Evolutionary conservation across 2,329 filamentous ascomycete genomes (phyloP).

Genomic region (Neofusicoccum laricinum): DNA sequence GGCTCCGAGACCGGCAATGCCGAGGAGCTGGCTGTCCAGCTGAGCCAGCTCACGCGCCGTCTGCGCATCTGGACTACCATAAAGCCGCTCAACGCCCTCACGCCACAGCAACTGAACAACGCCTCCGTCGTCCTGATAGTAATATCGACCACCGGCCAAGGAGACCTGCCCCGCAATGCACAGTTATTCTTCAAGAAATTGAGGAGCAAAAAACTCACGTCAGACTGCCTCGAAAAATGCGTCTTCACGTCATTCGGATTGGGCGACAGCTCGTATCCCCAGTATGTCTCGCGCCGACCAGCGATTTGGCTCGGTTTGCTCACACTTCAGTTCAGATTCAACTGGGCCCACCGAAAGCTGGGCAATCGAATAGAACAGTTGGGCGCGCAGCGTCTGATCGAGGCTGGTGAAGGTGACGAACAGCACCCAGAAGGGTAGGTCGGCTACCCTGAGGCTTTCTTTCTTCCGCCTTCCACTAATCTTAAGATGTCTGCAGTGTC

Average conservation of each 20-base stretch:
- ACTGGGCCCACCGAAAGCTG: slow-evolving; percentile 87
- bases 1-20: slow-evolving; percentile 94
- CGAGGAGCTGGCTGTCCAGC: slow-evolving; percentile 84
- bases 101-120: slow-evolving; percentile 55
- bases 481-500: slow-evolving; percentile 45
- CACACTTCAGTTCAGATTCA: slow-evolving; percentile 60
- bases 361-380: slow-evolving; percentile 80
- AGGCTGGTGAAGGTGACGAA: slow-evolving; percentile 84
- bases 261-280: slow-evolving; percentile 90
- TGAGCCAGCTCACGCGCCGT: slow-evolving; percentile 71
- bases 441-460: not conserved
- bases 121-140: slow-evolving; percentile 68
- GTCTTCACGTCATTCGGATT: slow-evolving; percentile 85
- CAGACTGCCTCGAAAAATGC: slow-evolving; percentile 65
- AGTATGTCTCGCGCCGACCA: slow-evolving; percentile 52
- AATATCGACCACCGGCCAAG: slow-evolving; percentile 90
- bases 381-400: slow-evolving; percentile 72
- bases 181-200: slow-evolving; percentile 81
- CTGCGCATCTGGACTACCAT: slow-evolving; percentile 75
- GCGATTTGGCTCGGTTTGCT: not conserved
- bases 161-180: slow-evolving; percentile 84
- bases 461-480: slow-evolving; percentile 14
- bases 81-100: slow-evolving; percentile 72
- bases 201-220: slow-evolving; percentile 71
- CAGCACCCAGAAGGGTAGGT: slow-evolving; percentile 86